phyloP scores from a whole-genome alignment of 1,284 basidiomycete species.

The Xerocomus minutiporus region DNA sequence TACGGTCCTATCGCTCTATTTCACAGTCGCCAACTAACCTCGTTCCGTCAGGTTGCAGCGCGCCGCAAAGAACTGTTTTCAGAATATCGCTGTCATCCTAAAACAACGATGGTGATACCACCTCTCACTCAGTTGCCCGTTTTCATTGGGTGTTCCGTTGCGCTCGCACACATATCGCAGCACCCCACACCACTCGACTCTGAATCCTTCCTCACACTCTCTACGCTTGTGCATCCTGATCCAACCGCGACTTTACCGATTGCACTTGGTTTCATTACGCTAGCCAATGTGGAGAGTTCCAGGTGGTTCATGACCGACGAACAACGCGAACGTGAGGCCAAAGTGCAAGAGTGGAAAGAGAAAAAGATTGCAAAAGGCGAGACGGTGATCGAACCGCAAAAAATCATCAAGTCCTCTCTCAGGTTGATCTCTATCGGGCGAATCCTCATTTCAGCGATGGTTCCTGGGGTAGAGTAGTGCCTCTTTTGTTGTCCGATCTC shows the following conservation, averaged over 20 bases:
- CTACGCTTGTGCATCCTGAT: conserved; percentile 66
- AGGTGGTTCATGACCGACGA: conserved; percentile 62
- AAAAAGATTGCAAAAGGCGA: conserved; percentile 43
- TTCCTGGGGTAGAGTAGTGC: conserved; percentile 63
- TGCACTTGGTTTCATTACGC: conserved; percentile 63
- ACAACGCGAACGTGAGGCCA: conserved; percentile 40
- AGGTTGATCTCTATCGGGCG: conserved; percentile 63
- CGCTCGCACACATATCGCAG: conserved; percentile 54
- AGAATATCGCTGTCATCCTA: conserved; percentile 54
- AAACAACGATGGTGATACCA: conserved; percentile 58
- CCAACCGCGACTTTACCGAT: conserved; percentile 68
- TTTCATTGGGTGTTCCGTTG: conserved; percentile 61
- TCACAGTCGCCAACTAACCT: conserved; percentile 3
- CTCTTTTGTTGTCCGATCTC: conserved; percentile 1
- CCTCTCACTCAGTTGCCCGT: conserved; percentile 68
- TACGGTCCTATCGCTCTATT: conserved; percentile 19
- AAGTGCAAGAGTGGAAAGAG: conserved; percentile 42
- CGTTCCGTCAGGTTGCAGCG: conserved; percentile 43
- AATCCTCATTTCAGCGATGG: conserved; percentile 71
- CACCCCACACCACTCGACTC: conserved; percentile 64
- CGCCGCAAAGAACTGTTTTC: conserved; percentile 58
- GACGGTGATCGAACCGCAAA: conserved; percentile 45
- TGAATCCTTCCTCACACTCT: conserved; percentile 70
- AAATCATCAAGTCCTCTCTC: conserved; percentile 58
- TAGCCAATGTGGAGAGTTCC: conserved; percentile 74